phyloP scores from a whole-genome alignment of 2,329 filamentous ascomycete genomes.

The Coniochaeta sp. region DNA sequence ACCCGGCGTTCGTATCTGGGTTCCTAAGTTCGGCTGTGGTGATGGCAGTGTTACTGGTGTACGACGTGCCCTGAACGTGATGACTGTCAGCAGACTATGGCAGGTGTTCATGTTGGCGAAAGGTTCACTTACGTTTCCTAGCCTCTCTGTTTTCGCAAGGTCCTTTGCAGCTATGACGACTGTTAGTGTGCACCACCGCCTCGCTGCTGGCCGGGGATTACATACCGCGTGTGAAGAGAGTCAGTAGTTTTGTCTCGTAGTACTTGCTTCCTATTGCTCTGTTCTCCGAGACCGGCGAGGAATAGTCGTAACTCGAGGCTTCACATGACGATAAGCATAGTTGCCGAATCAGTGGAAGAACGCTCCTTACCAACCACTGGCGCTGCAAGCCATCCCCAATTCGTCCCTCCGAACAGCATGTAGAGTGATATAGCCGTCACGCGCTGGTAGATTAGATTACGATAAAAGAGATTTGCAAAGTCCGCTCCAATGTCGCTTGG shows the following conservation, averaged over 20 bases:
- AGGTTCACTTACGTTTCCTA: conserved; percentile 18
- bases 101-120: no score
- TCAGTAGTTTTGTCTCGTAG: conserved; percentile 55
- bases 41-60: conserved; percentile 43
- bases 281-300: conserved; percentile 52
- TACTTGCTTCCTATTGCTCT: conserved; percentile 51
- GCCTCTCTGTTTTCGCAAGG: conserved; percentile 44
- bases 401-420: conserved; percentile 59
- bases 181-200: not conserved
- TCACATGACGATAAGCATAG: not conserved
- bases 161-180: conserved; percentile 36
- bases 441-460: conserved; percentile 51
- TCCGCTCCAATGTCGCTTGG: conserved; percentile 45
- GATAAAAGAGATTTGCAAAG: conserved; percentile 58
- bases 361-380: conserved; percentile 33
- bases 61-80: conserved; percentile 25
- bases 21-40: conserved; percentile 50
- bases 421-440: conserved; percentile 54
- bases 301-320: conserved; percentile 57
- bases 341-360: not conserved
- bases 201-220: not conserved
- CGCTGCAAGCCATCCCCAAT: conserved; percentile 51
- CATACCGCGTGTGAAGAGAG: conserved; percentile 43
- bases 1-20: conserved; percentile 45
- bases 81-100: no score